Percentiles rank a stretch among this genome's conserved stretches.
These are phyloP conservation scores for Paraglomus occultum DNA, from an alignment of 192 early-diverging fungal species.

Conservation along the genomic window DNA sequence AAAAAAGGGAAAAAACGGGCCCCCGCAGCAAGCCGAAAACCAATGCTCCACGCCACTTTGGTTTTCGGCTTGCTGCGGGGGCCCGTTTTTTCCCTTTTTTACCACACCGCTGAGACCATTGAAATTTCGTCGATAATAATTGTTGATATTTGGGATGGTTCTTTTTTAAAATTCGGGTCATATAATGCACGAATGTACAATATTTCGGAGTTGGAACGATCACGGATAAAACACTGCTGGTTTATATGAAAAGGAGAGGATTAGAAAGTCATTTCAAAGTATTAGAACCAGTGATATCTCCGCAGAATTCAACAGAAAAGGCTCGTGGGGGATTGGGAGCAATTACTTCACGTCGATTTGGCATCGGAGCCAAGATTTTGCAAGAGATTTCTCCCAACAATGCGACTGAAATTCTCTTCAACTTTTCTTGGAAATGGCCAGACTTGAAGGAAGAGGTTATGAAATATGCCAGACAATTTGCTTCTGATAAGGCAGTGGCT, in stretches of 20 bases:
- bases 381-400: background rate
- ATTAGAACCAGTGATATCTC: slow-evolving; percentile 38
- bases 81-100: too few relatives aligned
- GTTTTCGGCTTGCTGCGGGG: too few relatives aligned
- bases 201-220: slow-evolving; percentile 48
- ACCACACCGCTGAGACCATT: background rate
- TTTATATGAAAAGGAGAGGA: slow-evolving; percentile 40
- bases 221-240: slow-evolving; percentile 39
- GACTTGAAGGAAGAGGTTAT: slow-evolving; percentile 1
- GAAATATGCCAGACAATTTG: slow-evolving; percentile 14
- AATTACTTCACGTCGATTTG: slow-evolving; percentile 27
- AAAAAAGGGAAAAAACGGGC: too few relatives aligned
- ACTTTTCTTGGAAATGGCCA: slow-evolving; percentile 13
- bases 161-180: background rate
- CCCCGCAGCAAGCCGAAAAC: too few relatives aligned
- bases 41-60: too few relatives aligned
- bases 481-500: too few relatives aligned
- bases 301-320: slow-evolving; percentile 35
- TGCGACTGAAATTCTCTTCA: slow-evolving; percentile 3
- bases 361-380: slow-evolving; percentile 14
- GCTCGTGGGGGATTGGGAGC: slow-evolving; percentile 32
- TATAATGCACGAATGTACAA: slow-evolving; percentile 42
- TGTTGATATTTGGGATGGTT: background rate
- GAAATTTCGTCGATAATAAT: slow-evolving; percentile 4
- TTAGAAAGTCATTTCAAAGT: slow-evolving; percentile 34